phyloP scores from a whole-genome alignment of 2,329 filamentous ascomycete species.

The Ophiostoma ips region DNA sequence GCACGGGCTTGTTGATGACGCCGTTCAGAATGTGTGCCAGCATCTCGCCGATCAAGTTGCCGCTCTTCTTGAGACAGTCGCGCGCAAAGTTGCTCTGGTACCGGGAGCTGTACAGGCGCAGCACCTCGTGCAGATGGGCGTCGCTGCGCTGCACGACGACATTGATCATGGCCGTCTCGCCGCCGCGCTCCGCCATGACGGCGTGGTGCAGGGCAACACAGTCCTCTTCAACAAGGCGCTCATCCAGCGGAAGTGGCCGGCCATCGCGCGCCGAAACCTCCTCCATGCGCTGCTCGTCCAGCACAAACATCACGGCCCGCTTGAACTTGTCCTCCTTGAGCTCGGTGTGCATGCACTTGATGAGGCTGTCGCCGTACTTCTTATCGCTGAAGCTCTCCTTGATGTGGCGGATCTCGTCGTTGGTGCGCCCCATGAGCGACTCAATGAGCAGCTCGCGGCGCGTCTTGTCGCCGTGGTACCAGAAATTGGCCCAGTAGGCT shows the following conservation, averaged over 20 bases:
- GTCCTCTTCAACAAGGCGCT: slow-evolving; percentile 52
- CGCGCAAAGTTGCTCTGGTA: slow-evolving; percentile 74
- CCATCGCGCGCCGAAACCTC: slow-evolving; percentile 54
- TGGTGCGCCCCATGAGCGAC: slow-evolving; percentile 76
- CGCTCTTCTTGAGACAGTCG: slow-evolving; percentile 76
- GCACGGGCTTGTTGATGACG: slow-evolving; percentile 86
- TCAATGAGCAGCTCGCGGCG: slow-evolving; percentile 86
- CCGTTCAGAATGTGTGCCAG: slow-evolving; percentile 93
- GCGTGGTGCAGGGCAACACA: slow-evolving; percentile 54
- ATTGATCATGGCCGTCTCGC: slow-evolving; percentile 75
- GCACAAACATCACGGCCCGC: slow-evolving; percentile 65
- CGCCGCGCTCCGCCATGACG: slow-evolving; percentile 61
- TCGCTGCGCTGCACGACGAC: slow-evolving; percentile 75
- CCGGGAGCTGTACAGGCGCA: slow-evolving; percentile 59
- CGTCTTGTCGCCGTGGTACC: slow-evolving; percentile 80
- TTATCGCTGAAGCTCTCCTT: slow-evolving; percentile 84
- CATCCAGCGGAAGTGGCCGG: slow-evolving; percentile 40
- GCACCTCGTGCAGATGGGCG: slow-evolving; percentile 63
- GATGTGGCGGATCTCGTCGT: slow-evolving; percentile 75
- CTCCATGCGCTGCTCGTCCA: slow-evolving; percentile 75
- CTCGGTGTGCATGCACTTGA: slow-evolving; percentile 80
- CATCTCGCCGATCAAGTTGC: slow-evolving; percentile 86
- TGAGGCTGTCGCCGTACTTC: slow-evolving; percentile 71
- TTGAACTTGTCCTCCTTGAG: slow-evolving; percentile 95
- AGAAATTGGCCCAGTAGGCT: slow-evolving; percentile 96